Percentiles rank a stretch among this genome's conserved stretches.
Conservation (phyloP, 2,329 filamentous ascomycete species). For the Botrytis hyacinthi region DNA sequence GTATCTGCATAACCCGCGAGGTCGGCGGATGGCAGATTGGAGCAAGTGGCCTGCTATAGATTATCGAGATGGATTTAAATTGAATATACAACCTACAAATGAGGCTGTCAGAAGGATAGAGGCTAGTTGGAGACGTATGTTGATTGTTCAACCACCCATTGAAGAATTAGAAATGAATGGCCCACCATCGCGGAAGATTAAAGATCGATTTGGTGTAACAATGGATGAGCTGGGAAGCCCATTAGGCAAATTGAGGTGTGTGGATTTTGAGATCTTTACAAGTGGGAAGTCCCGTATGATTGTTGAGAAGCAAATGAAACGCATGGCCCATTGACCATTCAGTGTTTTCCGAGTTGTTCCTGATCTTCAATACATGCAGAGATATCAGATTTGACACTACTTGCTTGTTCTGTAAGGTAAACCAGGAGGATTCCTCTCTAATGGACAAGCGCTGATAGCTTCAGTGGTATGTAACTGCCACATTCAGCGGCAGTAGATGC, state of each 20-base stretch:
- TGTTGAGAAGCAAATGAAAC: conserved; percentile 10
- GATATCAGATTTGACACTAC: not conserved
- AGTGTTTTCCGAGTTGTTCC: not conserved
- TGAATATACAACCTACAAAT: conserved; percentile 1
- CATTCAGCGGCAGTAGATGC: not conserved
- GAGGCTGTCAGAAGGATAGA: conserved; percentile 3
- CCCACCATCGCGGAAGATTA: not conserved
- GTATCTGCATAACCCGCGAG: conserved; percentile 4
- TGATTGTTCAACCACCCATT: conserved; percentile 19
- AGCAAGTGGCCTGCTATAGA: conserved; percentile 5
- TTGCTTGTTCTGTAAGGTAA: not conserved
- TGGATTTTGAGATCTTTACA: conserved; percentile 18
- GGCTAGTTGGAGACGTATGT: conserved; percentile 14
- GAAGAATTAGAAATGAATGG: conserved; percentile 4
- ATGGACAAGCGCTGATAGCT: not conserved
- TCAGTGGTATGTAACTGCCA: not conserved
- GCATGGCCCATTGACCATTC: not conserved
- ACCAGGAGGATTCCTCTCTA: not conserved
- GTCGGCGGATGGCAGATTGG: not conserved
- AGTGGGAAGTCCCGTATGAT: conserved; percentile 13
- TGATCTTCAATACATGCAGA: not conserved
- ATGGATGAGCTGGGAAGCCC: conserved; percentile 16
- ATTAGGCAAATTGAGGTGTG: conserved; percentile 8
- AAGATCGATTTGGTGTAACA: conserved; percentile 1
- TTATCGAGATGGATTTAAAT: not conserved